Evolutionary conservation across 2,329 filamentous ascomycete genomes (phyloP).

Genomic region (Colletotrichum cuscutae): DNA sequence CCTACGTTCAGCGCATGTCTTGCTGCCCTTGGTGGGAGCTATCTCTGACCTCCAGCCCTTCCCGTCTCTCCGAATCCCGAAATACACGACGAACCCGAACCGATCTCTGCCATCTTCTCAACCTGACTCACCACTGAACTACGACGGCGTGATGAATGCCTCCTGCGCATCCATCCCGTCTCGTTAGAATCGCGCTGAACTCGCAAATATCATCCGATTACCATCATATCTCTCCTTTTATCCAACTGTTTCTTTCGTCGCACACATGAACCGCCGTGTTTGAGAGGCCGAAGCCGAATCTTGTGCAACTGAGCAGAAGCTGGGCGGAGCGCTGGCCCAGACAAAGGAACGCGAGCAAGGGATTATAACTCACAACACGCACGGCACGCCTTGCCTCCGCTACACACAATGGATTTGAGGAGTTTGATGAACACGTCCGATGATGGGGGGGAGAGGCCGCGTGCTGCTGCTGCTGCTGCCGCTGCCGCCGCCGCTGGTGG

Average conservation of each 20-base stretch:
- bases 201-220: background rate
- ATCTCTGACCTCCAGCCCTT: slow-evolving; percentile 12
- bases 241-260: slow-evolving; percentile 4
- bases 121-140: slow-evolving; percentile 1
- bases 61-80: slow-evolving; percentile 15
- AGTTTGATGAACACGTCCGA: slow-evolving; percentile 66
- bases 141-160: slow-evolving; percentile 28
- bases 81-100: slow-evolving; percentile 8
- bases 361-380: background rate
- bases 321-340: slow-evolving; percentile 25
- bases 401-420: slow-evolving; percentile 59
- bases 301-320: slow-evolving; percentile 29
- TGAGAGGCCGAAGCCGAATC: slow-evolving; percentile 28
- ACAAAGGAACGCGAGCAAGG: slow-evolving; percentile 8
- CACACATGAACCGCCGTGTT: slow-evolving; percentile 28
- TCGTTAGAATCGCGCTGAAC: slow-evolving; percentile 8
- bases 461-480: slow-evolving; percentile 41
- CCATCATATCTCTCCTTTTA: background rate
- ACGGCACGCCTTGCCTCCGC: slow-evolving; percentile 12
- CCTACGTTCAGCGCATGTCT: slow-evolving; percentile 7
- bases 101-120: slow-evolving; percentile 1
- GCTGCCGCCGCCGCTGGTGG: background rate
- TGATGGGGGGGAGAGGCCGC: slow-evolving; percentile 52
- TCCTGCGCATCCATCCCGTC: background rate
- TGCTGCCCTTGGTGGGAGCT: slow-evolving; percentile 10